phyloP scores from a whole-genome alignment of 345 rosid genomes.

The Boechera stricta region DNA sequence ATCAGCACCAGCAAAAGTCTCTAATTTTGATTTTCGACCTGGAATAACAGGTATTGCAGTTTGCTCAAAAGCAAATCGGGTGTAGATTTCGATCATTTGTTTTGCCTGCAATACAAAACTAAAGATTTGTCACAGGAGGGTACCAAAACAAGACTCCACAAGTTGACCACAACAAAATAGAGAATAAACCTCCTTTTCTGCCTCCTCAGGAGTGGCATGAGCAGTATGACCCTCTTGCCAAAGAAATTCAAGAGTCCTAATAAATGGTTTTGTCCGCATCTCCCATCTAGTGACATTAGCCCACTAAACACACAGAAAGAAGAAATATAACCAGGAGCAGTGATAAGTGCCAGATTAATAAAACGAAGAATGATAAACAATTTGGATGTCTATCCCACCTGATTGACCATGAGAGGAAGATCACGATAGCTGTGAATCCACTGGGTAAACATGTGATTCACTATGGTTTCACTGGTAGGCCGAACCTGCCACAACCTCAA shows the following conservation, averaged over 20 bases:
- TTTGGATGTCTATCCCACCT: conserved; percentile 51
- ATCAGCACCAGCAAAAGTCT: conserved; percentile 93
- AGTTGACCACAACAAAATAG: conserved; percentile 5
- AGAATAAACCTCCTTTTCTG: conserved; percentile 80
- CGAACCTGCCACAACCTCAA: conserved; percentile 98
- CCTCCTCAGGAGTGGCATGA: conserved; percentile 87
- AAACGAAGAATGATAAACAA: conserved; percentile 14
- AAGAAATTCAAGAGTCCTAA: conserved; percentile 92
- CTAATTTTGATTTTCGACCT: conserved; percentile 86
- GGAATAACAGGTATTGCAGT: conserved; percentile 94
- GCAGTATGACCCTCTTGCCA: conserved; percentile 99
- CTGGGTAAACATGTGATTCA: conserved; percentile 96
- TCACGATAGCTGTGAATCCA: conserved; percentile 97
- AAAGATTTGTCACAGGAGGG: background rate
- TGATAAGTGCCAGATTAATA: background rate
- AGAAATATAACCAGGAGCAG: background rate
- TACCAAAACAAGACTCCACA: conserved; percentile 12
- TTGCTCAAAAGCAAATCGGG: conserved; percentile 89
- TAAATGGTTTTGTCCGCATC: conserved; percentile 92
- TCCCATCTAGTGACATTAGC: conserved; percentile 98
- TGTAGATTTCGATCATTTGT: conserved; percentile 88
- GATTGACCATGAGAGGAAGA: conserved; percentile 95
- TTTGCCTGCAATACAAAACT: conserved; percentile 62
- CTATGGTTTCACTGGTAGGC: conserved; percentile 95
- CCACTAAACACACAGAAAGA: conserved; percentile 58